These are phyloP conservation scores for Torulaspora quercuum DNA, from an alignment of 805 yeast species.

Conservation along the genomic window DNA sequence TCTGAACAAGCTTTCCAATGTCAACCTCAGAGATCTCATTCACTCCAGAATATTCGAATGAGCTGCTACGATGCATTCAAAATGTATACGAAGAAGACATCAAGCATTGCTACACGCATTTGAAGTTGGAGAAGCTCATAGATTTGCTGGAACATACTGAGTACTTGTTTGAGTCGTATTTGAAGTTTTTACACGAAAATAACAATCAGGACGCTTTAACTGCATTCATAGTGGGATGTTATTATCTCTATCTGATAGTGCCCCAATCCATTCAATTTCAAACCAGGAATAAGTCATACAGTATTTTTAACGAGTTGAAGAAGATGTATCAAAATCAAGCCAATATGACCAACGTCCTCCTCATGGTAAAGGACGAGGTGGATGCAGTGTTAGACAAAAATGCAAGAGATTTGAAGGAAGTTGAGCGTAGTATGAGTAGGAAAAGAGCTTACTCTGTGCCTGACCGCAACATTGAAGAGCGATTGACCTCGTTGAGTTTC, in stretches of 20 bases:
- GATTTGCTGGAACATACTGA: conserved; percentile 40
- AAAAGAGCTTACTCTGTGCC: conserved; percentile 38
- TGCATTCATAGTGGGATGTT: conserved; percentile 39
- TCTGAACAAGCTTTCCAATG: too few relatives aligned
- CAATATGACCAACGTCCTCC: conserved; percentile 41
- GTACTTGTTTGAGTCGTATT: conserved; percentile 36
- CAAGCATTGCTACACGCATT: conserved; percentile 30
- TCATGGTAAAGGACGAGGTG: conserved; percentile 37
- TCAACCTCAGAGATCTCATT: conserved; percentile 20
- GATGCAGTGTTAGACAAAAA: conserved; percentile 28
- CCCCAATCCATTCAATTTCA: conserved; percentile 43
- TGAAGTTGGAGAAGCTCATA: conserved; percentile 36
- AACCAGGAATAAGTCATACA: conserved; percentile 40
- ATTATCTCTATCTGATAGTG: conserved; percentile 38
- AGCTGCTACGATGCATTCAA: conserved; percentile 32
- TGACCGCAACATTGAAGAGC: conserved; percentile 4
- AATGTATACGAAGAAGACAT: conserved; percentile 38
- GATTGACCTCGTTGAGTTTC: conserved; percentile 9
- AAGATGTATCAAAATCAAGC: conserved; percentile 38
- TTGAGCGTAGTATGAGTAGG: conserved; percentile 19
- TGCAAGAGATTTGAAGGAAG: conserved; percentile 16
- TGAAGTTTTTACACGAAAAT: conserved; percentile 15
- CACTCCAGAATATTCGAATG: conserved; percentile 43
- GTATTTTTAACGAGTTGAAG: conserved; percentile 38
- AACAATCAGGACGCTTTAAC: conserved; percentile 32